Conservation (phyloP, 306 rosid species). For the Dryas octopetala region DNA sequence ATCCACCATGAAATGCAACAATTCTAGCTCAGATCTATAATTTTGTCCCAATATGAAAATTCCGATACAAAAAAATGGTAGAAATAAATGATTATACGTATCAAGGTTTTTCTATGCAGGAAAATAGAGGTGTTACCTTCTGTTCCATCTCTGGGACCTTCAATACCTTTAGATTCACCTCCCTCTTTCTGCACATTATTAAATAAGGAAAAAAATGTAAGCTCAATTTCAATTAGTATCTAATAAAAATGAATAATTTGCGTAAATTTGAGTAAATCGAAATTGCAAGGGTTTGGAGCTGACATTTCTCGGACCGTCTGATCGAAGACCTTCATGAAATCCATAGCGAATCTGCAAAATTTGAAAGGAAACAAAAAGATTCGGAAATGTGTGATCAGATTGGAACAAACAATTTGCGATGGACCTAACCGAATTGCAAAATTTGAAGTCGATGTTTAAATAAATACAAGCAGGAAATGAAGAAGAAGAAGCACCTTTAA, state of each 20-base stretch:
- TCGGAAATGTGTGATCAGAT: conserved; percentile 9
- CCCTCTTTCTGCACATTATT: conserved; percentile 76
- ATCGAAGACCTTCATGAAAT: conserved; percentile 98
- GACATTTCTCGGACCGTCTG: conserved; percentile 99
- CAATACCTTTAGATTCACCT: conserved; percentile 95
- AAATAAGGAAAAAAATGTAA: conserved; percentile 21
- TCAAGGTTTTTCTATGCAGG: not conserved
- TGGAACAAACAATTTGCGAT: not conserved
- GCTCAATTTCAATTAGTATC: conserved; percentile 6
- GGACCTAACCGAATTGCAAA: conserved; percentile 36
- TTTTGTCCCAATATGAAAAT: not conserved
- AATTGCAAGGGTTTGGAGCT: conserved; percentile 28
- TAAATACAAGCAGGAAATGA: not conserved
- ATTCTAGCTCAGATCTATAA: conserved; percentile 2
- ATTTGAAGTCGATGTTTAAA: not conserved
- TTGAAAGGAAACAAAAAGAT: not conserved
- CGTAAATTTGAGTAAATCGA: conserved; percentile 10
- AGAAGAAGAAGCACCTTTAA: conserved; percentile 1
- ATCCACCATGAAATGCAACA: not conserved
- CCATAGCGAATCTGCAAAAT: conserved; percentile 71
- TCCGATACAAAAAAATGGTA: not conserved
- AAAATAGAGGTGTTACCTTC: conserved; percentile 52
- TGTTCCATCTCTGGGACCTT: conserved; percentile 99
- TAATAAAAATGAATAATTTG: not conserved
- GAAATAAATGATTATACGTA: not conserved